phyloP scores from a whole-genome alignment of 2,329 filamentous ascomycete genomes.

The Coniochaeta sp. region DNA sequence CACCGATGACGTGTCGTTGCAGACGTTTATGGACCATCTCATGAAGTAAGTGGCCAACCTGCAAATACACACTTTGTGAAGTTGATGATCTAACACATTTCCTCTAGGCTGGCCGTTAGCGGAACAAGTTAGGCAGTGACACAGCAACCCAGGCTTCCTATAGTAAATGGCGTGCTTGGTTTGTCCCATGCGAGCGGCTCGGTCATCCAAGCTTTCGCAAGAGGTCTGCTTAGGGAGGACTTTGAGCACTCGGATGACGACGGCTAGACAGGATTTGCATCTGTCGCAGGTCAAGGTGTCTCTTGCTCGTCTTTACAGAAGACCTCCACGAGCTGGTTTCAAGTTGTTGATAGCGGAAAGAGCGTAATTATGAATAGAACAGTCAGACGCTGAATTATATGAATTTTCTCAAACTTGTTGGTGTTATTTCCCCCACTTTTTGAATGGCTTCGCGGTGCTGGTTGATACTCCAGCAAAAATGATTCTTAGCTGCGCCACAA shows the following conservation, averaged over 20 bases:
- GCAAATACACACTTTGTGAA: background rate
- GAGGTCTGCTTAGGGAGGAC: background rate
- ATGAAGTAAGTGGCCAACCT: slow-evolving; percentile 76
- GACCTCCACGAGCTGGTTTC: background rate
- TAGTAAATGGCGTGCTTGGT: background rate
- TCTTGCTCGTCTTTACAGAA: background rate
- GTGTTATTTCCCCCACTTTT: background rate
- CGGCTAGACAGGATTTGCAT: background rate
- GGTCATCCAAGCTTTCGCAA: background rate
- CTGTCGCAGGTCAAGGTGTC: background rate
- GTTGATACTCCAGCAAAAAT: no score
- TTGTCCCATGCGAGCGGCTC: background rate
- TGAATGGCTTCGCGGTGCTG: no score
- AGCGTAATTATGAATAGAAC: background rate
- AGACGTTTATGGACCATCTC: slow-evolving; percentile 98
- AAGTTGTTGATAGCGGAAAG: background rate
- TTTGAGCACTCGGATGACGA: background rate
- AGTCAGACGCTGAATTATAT: background rate
- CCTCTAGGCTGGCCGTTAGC: slow-evolving; percentile 49
- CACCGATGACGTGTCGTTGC: slow-evolving; percentile 94
- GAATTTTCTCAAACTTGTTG: background rate
- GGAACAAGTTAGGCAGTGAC: slow-evolving; percentile 44
- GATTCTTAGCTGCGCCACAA: background rate
- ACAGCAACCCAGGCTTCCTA: background rate
- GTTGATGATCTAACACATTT: background rate